These are phyloP conservation scores for Pleurotus cornucopiae DNA, from an alignment of 768 basidiomycete genomes.

Conservation along the genomic window DNA sequence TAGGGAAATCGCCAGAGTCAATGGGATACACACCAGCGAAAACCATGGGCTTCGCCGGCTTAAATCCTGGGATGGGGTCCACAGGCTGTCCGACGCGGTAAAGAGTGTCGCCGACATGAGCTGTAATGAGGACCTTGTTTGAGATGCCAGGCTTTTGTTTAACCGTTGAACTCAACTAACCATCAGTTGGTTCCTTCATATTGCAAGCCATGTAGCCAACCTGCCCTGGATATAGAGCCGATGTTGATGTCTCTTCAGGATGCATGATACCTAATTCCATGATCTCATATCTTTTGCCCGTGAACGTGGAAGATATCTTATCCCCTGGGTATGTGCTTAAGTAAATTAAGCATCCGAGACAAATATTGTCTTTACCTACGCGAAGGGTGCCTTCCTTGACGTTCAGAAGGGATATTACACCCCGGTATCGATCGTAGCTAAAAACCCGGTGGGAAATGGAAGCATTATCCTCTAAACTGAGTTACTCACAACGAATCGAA, in stretches of 20 bases:
- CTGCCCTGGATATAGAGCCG: conserved; percentile 67
- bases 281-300: conserved; percentile 85
- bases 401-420: conserved; percentile 89
- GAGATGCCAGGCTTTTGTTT: neutral
- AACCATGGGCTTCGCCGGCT: conserved; percentile 93
- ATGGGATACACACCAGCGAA: conserved; percentile 94
- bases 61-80: conserved; percentile 86
- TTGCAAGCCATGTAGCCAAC: conserved; percentile 91
- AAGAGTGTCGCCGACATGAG: conserved; percentile 92
- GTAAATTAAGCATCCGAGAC: neutral
- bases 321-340: conserved; percentile 54
- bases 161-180: conserved; percentile 32
- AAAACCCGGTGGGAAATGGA: conserved; percentile 11
- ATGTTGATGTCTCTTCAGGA: conserved; percentile 81
- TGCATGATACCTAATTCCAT: conserved; percentile 86
- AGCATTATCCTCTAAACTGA: conserved; percentile 4
- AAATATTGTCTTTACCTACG: conserved; percentile 54
- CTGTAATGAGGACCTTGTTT: conserved; percentile 31
- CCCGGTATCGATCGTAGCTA: conserved; percentile 93
- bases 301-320: conserved; percentile 81
- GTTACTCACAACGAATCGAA: conserved; percentile 85
- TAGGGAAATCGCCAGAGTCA: conserved; percentile 85
- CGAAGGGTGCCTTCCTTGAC: conserved; percentile 75
- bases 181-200: conserved; percentile 96
- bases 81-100: conserved; percentile 70